phyloP scores from a whole-genome alignment of 2,329 filamentous ascomycete genomes.

The Exophiala sp. region DNA sequence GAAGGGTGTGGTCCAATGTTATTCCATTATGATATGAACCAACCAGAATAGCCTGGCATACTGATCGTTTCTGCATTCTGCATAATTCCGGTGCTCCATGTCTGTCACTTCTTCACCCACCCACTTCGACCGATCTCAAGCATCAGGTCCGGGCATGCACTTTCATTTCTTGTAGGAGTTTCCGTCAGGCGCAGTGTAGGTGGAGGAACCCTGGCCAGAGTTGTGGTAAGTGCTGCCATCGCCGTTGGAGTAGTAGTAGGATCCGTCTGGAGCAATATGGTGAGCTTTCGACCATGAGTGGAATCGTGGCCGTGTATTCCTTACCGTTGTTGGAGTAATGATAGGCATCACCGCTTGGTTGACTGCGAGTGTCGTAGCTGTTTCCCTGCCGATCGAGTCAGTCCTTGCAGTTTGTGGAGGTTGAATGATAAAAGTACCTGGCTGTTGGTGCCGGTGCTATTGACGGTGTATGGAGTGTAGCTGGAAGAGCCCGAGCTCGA shows the following conservation, averaged over 20 bases:
- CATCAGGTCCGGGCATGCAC: neutral
- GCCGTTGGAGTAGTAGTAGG: conserved; percentile 71
- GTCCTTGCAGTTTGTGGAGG: neutral
- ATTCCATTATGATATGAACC: too few relatives aligned
- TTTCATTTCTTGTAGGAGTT: conserved; percentile 24
- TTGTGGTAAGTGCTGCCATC: conserved; percentile 69
- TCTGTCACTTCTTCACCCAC: neutral
- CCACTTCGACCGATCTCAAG: neutral
- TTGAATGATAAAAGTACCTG: conserved; percentile 46
- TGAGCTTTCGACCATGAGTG: neutral
- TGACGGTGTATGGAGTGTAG: conserved; percentile 36
- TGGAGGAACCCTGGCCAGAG: conserved; percentile 54
- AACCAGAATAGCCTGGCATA: too few relatives aligned
- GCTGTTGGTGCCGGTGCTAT: conserved; percentile 57
- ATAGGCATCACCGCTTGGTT: conserved; percentile 4
- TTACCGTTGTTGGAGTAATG: conserved; percentile 15
- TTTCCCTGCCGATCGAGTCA: conserved; percentile 54
- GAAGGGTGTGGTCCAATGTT: too few relatives aligned
- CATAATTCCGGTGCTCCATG: too few relatives aligned
- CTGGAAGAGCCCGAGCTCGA: neutral
- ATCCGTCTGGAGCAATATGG: conserved; percentile 52
- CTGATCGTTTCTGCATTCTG: too few relatives aligned
- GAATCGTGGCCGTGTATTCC: neutral
- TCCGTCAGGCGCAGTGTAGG: conserved; percentile 54
- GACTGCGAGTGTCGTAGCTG: conserved; percentile 61